Conservation (phyloP, 2,329 filamentous ascomycete species). For the Teratosphaeria viscida region DNA sequence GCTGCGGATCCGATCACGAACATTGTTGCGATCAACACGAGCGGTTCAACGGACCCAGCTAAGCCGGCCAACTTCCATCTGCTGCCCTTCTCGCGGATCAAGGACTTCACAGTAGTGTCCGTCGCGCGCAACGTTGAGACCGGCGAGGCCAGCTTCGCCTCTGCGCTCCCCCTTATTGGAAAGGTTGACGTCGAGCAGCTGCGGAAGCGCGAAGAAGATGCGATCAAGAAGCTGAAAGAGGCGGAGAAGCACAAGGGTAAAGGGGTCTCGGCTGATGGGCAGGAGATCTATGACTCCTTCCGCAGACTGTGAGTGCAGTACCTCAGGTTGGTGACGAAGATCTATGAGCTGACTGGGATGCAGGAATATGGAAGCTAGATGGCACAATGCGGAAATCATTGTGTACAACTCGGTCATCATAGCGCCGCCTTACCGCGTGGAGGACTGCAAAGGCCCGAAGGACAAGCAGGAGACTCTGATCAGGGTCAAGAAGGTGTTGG, state of each 20-base stretch:
- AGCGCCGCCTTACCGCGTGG: slow-evolving; percentile 46
- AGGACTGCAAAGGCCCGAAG: slow-evolving; percentile 40
- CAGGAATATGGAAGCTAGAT: slow-evolving; percentile 40
- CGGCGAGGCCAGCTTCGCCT: slow-evolving; percentile 34
- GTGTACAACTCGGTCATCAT: slow-evolving; percentile 52
- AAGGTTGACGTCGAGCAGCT: slow-evolving; percentile 46
- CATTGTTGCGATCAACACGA: slow-evolving; percentile 50
- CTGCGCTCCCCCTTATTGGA: slow-evolving; percentile 34
- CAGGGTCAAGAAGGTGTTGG: slow-evolving; percentile 37
- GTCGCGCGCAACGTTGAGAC: slow-evolving; percentile 28
- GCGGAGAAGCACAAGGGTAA: slow-evolving; percentile 49
- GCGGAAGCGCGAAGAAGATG: slow-evolving; percentile 44
- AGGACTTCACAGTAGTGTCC: slow-evolving; percentile 45
- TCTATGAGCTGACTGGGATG: not conserved
- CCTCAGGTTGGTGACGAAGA: not conserved
- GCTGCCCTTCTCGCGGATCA: slow-evolving; percentile 50
- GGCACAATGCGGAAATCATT: slow-evolving; percentile 49
- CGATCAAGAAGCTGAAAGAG: slow-evolving; percentile 47
- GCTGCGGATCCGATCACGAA: slow-evolving; percentile 52
- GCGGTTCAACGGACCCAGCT: slow-evolving; percentile 31
- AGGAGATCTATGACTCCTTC: slow-evolving; percentile 54
- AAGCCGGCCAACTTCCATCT: slow-evolving; percentile 49
- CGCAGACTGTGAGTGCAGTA: slow-evolving; percentile 40
- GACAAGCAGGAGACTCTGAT: slow-evolving; percentile 33
- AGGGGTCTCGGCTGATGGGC: slow-evolving; percentile 50